phyloP scores from a whole-genome alignment of 2,329 filamentous ascomycete genomes.

The Colletotrichum echinochloae region DNA sequence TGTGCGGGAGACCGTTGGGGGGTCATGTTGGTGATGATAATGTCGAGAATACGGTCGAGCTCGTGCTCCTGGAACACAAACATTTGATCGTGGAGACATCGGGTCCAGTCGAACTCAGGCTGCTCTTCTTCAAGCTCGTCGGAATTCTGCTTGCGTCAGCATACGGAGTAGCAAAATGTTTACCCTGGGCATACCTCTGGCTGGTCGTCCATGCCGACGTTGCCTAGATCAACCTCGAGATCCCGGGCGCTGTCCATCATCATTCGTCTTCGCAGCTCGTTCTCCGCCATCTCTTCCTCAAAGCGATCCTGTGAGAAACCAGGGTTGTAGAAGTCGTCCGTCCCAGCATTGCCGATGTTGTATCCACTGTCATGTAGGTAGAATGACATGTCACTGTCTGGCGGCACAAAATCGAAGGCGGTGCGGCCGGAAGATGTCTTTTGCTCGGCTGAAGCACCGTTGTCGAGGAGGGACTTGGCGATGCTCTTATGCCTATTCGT shows the following conservation, averaged over 20 bases:
- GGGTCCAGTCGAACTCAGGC: constrained; percentile 95
- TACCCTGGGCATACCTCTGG: constrained; percentile 75
- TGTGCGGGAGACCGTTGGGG: constrained; percentile 96
- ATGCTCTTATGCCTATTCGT: constrained; percentile 98
- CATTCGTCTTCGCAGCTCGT: constrained; percentile 94
- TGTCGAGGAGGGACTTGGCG: constrained; percentile 90
- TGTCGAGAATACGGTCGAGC: constrained; percentile 89
- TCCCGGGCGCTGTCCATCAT: constrained; percentile 99
- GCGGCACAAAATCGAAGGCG: constrained; percentile 94
- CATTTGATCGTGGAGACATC: constrained; percentile 98
- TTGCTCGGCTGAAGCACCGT: constrained; percentile 93
- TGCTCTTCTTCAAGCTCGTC: constrained; percentile 90
- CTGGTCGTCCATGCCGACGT: constrained; percentile 94
- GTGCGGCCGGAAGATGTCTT: constrained; percentile 95
- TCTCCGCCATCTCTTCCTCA: constrained; percentile 97
- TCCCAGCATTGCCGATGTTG: constrained; percentile 82
- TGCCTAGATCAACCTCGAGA: constrained; percentile 94
- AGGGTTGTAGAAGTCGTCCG: constrained; percentile 92
- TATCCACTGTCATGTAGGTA: constrained; percentile 97
- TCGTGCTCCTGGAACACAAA: constrained; percentile 98
- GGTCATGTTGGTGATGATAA: constrained; percentile 98
- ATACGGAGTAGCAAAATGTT: constrained; percentile 44
- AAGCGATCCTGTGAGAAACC: constrained; percentile 94
- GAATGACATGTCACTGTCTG: constrained; percentile 95
- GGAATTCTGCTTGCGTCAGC: constrained; percentile 15